Base-by-base conservation (phyloP, 2,329 filamentous ascomycete species). In the Sclerotinia borealis region DNA sequence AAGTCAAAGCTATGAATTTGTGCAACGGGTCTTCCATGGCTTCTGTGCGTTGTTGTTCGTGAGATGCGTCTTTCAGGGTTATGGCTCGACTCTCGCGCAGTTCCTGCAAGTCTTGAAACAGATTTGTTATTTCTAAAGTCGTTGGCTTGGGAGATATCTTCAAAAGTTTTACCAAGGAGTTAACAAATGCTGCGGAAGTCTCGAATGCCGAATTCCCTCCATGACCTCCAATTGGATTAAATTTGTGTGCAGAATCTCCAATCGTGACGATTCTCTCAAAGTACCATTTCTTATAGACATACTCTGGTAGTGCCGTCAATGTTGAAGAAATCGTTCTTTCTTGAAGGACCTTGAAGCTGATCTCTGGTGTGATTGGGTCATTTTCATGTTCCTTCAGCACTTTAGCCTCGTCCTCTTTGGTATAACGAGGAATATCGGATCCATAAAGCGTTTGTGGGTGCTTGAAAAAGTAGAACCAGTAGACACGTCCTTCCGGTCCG, bases 221-320 rank as follows among this genome's bases (percentile, higher is more conserved):
- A 13, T 58, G 61, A 6, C 61, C 61, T 5, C 22, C 52, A 34
- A 58, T 63, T 10, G 61, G 36, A 3, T 62, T 65, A 15, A 63
- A 61, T 47, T 64, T 59, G 17, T 68, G 66, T 0, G 59, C 61
- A 9, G 66, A 61, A 58, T 65, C 63, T 1, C 65, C 63, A 29
- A 68, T 48, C 2, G 37, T 56, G 8, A 79, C 71, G 3, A 77
- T 74, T 11, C 78, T 69, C 13, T 73, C 71, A 48, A 73, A 77
- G 56, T 76, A 72, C 75, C 78, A 79, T 41, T 73, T 71, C 13
- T 74, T 65, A n/a, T 77, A 73, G 1, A 77, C 52, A 15, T 58
- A 59, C 58, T 70, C 69, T 22, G 67, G 65, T 15, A 68, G 56
- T 8, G 66, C 19, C 25, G 61, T 62, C 25, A 71, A 34, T 22